Conservation (phyloP, 2,329 filamentous ascomycete genomes). For the Verticillium klebahnii region DNA sequence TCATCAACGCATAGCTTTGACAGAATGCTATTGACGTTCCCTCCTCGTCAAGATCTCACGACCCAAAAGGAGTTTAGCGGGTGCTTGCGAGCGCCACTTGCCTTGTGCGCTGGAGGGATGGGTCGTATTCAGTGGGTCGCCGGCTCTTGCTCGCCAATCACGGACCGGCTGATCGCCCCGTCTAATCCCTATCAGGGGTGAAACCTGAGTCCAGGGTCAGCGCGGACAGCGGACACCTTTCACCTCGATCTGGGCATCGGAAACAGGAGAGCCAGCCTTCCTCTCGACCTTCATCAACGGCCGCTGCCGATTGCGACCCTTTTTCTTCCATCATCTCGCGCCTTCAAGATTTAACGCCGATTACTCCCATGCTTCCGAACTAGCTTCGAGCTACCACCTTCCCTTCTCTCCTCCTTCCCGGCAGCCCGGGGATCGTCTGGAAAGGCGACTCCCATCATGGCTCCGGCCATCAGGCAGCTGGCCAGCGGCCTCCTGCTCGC, state of each 20-base stretch:
- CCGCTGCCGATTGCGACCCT: neutral
- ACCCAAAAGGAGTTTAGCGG: neutral
- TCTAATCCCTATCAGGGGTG: neutral
- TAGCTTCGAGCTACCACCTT: neutral
- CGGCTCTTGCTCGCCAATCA: neutral
- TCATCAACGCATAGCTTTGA: neutral
- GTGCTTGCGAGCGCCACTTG: neutral
- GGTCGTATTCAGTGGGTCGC: neutral
- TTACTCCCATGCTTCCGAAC: constrained; percentile 5
- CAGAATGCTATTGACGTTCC: neutral
- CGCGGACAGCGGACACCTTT: constrained; percentile 1
- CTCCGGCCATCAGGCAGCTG: constrained; percentile 18
- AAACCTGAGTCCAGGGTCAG: neutral
- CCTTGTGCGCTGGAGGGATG: neutral
- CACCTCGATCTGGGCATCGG: neutral
- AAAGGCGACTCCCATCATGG: constrained; percentile 13
- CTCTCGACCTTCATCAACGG: neutral
- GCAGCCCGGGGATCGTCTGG: constrained; percentile 6
- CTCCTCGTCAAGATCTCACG: neutral
- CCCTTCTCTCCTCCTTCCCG: neutral
- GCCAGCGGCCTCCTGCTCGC: constrained; percentile 25
- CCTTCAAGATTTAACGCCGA: neutral
- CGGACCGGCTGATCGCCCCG: too few species aligned
- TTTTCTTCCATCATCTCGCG: neutral
- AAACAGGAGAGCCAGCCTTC: neutral